phyloP scores from a whole-genome alignment of 768 basidiomycete species.

The Auricularia sp. region DNA sequence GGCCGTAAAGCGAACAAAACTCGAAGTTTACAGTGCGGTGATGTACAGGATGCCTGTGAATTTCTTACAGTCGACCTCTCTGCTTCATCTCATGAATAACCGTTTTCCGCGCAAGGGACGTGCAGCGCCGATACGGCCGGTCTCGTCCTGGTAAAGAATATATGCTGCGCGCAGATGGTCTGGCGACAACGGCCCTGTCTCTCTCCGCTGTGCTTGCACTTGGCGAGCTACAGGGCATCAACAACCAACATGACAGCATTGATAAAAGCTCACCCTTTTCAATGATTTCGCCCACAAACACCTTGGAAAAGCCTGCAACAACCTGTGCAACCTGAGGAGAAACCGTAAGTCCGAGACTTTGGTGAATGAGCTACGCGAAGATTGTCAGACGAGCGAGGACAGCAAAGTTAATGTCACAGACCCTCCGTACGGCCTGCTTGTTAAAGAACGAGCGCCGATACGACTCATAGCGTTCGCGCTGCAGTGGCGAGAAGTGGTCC shows the following conservation, averaged over 20 bases:
- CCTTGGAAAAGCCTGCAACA: conserved; percentile 81
- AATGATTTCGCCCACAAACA: conserved; percentile 87
- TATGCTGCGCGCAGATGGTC: conserved; percentile 89
- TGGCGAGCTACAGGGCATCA: conserved; percentile 45
- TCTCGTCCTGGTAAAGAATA: conserved; percentile 67
- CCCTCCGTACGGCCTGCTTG: conserved; percentile 76
- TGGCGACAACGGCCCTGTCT: conserved; percentile 72
- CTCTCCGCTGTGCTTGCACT: conserved; percentile 61
- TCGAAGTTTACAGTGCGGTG: too few species aligned
- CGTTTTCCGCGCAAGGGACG: conserved; percentile 58
- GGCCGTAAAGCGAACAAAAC: too few species aligned
- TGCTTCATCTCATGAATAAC: conserved; percentile 53
- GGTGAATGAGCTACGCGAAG: conserved; percentile 61
- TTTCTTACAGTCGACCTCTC: neutral
- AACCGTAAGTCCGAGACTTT: conserved; percentile 68
- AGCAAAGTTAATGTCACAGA: conserved; percentile 16
- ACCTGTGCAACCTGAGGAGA: conserved; percentile 82
- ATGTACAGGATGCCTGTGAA: neutral
- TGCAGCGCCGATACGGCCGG: conserved; percentile 72
- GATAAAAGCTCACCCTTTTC: conserved; percentile 53
- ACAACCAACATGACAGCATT: neutral
- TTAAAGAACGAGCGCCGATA: conserved; percentile 76
- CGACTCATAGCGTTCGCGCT: conserved; percentile 84
- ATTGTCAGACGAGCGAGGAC: neutral
- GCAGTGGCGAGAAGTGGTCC: conserved; percentile 74